Base-by-base conservation (phyloP, 805 yeast genomes). In the Lachancea meyersii region DNA sequence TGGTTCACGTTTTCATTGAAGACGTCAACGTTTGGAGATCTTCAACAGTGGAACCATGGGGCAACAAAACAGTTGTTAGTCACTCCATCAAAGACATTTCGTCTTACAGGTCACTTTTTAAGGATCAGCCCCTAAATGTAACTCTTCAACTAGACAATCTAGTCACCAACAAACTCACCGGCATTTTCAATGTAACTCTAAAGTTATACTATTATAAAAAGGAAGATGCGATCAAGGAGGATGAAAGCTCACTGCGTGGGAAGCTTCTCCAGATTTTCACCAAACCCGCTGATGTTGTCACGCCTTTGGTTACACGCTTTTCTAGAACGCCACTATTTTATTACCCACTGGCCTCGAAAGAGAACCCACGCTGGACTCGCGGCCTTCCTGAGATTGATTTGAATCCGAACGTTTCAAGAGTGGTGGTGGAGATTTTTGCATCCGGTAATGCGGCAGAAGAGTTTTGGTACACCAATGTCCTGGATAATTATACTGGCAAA, bases 391-490 rank as follows among this genome's bases (percentile, higher is more conserved):
- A 45, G 33, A 34, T 45, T 10, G 34, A 31, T 8, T 5, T 4
- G 10, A 22, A 35, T 20, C 8, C 38, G 2, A 30, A 40, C 31
- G 22, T 41, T 9, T 33, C 40, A 13, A 43, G 39, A 34, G 44
- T 58, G 24, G 66, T 64, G 44, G 57, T 86, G 24, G 72, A 81
- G 9, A 58, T 86, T 4, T 79, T 77, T 49, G 77, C 82, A 10
- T 76, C 85, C 16, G 95, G 93, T 2, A 85, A 82, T 53, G 82
- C 80, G 2, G 78, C 73, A 27, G 96, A 86, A 61, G 95, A 87
- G 58, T 83, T 84, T 53, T 86, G 94, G 94, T 87, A 80, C 60
- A 62, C 79, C 2, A 82, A 84, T 31, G 62, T 70, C 9, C 46
- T 81, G 33, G 84, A 79, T 50, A 56, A 66, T 35, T 71, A 61